Evolutionary conservation across 805 yeast species (phyloP), one percentile per base, ranked within the genome.

Genomic region (Wickerhamiella cacticola): DNA sequence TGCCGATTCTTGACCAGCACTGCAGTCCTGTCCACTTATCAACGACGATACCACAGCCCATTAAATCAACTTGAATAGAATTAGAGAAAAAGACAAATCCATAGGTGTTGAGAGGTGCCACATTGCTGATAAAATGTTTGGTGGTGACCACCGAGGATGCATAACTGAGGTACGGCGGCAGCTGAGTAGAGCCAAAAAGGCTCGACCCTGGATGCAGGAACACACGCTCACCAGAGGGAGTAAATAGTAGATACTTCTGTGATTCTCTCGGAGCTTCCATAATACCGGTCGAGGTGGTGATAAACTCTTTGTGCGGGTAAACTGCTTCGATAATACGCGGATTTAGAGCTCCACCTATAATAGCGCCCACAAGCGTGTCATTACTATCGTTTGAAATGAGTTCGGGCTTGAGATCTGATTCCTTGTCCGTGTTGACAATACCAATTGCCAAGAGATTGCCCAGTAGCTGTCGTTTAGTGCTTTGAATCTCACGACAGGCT

Each of bases 1-100:
- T 95, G 1, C 88, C 97, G 57, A 88, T 85, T 54, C 92, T 83
- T 53, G 95, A 82, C 96, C 96, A 89, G 1, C 96, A 85, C 52
- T 84, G 71, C 10, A 89, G 72, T 0, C 96, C 94, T 28, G 85
- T 64, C 96, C 97, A 88, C n/a, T 73, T 72, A 55, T 85, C 95
- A 48, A 89, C 66, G 7, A 86, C 78, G 29, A 92, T 75, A 19
- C 96, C 96, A 10, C 59, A 53, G 0, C 95, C 94, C 0, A 87
- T 74, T 3, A 78, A 71, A 35, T 67, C 71, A 1, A 74, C 73
- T 5, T 62, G 58, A 1, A 73, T 67, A 0, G 71, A 61, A 5
- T 94, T 92, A 8, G 95, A 95, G 63, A 89, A 85, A 26, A 89
- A 64, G n/a, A 87, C 61, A 2, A 84, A 71, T 0, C 94, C 78